A percentile compares a stretch with the other conserved stretches of the same genome.
Evolutionary conservation across 768 basidiomycete genomes (phyloP).

Genomic region (Lactifluus subvellereus): DNA sequence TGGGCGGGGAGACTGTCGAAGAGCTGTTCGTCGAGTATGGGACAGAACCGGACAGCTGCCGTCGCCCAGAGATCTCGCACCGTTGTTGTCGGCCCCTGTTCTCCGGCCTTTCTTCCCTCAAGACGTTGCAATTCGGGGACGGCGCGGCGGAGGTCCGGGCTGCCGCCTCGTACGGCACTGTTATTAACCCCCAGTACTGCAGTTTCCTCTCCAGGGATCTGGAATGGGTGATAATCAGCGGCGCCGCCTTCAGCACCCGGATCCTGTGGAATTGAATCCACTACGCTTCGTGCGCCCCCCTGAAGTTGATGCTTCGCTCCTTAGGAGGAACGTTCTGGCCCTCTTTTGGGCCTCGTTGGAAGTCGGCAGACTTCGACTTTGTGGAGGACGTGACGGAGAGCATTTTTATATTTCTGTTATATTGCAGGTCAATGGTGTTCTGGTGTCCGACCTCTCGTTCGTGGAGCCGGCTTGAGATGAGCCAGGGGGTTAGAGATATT

Average conservation of each 20-base stretch:
- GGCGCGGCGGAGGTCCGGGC: constrained; percentile 6
- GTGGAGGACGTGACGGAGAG: too few relatives aligned
- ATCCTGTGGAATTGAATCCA: constrained; percentile 10
- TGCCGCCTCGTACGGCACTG: background rate
- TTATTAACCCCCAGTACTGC: background rate
- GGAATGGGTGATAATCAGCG: background rate
- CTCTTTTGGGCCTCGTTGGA: background rate
- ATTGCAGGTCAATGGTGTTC: too few relatives aligned
- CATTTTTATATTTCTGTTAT: too few relatives aligned
- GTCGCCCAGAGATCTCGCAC: background rate
- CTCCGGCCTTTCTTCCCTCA: background rate
- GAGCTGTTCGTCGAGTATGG: constrained; percentile 11
- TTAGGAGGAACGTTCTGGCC: background rate
- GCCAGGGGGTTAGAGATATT: too few relatives aligned
- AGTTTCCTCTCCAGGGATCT: background rate
- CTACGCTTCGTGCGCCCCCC: background rate
- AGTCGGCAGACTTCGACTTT: too few relatives aligned
- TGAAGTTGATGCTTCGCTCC: too few relatives aligned
- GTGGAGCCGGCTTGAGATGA: too few relatives aligned
- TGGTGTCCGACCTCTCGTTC: too few relatives aligned
- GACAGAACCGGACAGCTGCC: background rate
- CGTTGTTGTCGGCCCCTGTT: background rate
- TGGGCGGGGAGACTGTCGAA: background rate
- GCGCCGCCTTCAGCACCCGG: constrained; percentile 2
- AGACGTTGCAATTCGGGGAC: constrained; percentile 4